Conservation (phyloP, 495 filamentous ascomycete species). For the Penicillium atrosanguineum region DNA sequence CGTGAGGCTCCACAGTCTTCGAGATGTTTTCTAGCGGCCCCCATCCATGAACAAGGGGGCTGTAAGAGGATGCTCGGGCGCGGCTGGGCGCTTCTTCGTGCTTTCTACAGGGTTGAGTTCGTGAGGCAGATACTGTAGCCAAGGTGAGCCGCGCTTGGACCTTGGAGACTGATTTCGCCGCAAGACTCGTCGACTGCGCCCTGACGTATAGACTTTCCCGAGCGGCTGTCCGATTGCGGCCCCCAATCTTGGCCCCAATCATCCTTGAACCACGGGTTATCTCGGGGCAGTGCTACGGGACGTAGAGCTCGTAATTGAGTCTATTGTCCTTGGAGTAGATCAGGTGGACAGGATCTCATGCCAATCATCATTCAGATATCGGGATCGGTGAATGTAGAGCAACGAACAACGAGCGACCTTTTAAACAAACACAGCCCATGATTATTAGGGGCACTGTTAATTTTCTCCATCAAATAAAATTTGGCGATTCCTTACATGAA, state of each 20-base stretch:
- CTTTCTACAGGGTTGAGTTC: not conserved
- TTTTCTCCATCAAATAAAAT: no score
- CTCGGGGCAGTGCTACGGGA: not conserved
- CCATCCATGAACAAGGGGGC: not conserved
- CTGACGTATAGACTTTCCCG: not conserved
- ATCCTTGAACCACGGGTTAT: not conserved
- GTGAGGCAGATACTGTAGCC: not conserved
- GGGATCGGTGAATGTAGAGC: not conserved
- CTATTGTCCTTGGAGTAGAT: not conserved
- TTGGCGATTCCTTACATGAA: not conserved
- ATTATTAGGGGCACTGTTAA: not conserved
- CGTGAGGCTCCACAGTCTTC: slow-evolving; percentile 16
- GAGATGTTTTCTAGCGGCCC: slow-evolving; percentile 22
- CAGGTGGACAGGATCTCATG: not conserved
- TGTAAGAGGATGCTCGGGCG: not conserved
- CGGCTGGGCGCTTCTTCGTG: not conserved
- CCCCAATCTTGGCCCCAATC: slow-evolving; percentile 3
- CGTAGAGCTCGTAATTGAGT: not conserved
- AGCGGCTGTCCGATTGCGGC: not conserved
- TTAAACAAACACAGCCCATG: not conserved
- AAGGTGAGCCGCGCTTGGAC: not conserved
- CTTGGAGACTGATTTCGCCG: not conserved
- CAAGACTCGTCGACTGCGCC: not conserved
- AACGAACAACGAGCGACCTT: not conserved
- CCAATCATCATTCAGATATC: no score